Evolutionary conservation across 352 stramenopile species (phyloP), one percentile per base, ranked within the genome.

Genomic region (Peronospora destructor): DNA sequence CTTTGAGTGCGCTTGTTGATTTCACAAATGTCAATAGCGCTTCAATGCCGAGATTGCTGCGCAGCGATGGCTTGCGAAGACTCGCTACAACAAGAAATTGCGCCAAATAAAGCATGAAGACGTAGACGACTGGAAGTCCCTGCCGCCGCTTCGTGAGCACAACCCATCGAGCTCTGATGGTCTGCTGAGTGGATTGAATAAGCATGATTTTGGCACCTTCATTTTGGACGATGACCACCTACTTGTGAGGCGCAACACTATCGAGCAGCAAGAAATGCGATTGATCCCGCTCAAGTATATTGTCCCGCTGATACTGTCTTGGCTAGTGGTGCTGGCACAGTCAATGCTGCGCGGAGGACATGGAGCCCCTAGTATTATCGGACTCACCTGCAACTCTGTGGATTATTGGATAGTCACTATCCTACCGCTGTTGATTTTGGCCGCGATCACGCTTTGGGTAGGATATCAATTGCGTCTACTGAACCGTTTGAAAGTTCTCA

Each of bases 361-460:
- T 36, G 79, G 82, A 34, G 53, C 68, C 0, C 67, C 71, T 1
- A 88, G 76, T 34, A 56, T 89, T 17, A 62, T 99, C 32, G 95
- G 95, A 46, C 90, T 99, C 38, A 53, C 76, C n/a, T 99, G 95
- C 67, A 92, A 91, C 53, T 96, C 85, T 9, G 38, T 50, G 26
- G 51, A 61, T 13, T 99, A 98, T 68, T 99, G 95, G 95, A 46
- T 92, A 28, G 53, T 96, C 25, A 97, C 95, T 41, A 37, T 85
- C 2, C 23, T 93, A 23, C 88, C 96, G 11, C 56, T 97, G 5
- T 53, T 67, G 23, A 66, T 91, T 28, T 81, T 97, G 35, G 47
- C 90, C 1, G 37, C 48, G 3, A 66, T 91, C 32, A 79, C 71
- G 21, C 57, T 75, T 30, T 71, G 64, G 48, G 68, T 88, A 4